Evolutionary conservation across 805 yeast genomes (phyloP), one percentile per base, ranked within the genome.

Genomic region (Candida caryicola): DNA sequence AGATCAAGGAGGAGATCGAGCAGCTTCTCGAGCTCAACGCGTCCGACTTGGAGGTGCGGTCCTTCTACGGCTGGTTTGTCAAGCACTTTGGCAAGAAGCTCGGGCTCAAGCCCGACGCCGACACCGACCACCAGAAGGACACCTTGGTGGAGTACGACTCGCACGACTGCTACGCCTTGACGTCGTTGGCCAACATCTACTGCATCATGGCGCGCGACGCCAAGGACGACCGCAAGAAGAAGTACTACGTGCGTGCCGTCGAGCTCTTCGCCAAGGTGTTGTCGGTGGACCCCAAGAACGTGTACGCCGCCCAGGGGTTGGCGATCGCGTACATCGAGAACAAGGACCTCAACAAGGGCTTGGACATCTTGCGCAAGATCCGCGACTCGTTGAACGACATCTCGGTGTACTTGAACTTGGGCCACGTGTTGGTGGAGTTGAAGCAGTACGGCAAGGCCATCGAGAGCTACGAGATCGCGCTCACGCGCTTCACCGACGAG

Each of bases 271-370:
- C 88, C 53, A 93, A 93, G 63, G 96, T 88, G 1, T 66, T 93
- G 37, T 81, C 85, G 35, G 64, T 89, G 19, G 98, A 93, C 64
- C 79, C 90, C 2, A 71, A 75, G 49, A 87, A 91, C 57, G 91
- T 90, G 1, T 93, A 82, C 66, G 99, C 99, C 4, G 98, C 99
- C 1, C 99, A 93, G 62, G 99, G 99, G 39, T 73, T 93, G 45
- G 98, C 97, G 1, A 88, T 93, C 39, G 79, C 89, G 4, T 85
- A 88, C 59, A 95, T 95, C 8, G 97, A 91, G 53, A 82, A 81
- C 52, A 81, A 82, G 48, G 81, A 85, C 49, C 65, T 78, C 23
- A 80, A 78, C 17, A 72, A 81, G 44, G 96, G 98, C 0, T 71
- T 90, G 52, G 95, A 87, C 48, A 82, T 90, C 31, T 81, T 93